These are phyloP conservation scores for Phytophthora sojae DNA, from an alignment of 352 stramenopile species.

Conservation along the genomic window DNA sequence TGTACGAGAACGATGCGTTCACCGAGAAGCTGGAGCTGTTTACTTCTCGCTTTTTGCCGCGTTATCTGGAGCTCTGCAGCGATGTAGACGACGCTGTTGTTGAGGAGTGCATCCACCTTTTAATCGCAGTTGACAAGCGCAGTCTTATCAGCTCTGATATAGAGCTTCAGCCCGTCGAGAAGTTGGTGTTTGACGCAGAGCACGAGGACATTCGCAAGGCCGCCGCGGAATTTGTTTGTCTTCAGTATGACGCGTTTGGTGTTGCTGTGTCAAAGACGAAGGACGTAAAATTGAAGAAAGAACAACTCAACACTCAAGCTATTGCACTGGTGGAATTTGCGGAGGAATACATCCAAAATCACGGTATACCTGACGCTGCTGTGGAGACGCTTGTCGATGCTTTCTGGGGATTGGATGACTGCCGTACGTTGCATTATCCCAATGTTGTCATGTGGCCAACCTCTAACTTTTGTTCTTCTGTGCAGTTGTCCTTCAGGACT, in stretches of 20 bases:
- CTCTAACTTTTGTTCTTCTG: conserved; percentile 13
- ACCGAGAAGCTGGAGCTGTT: conserved; percentile 80
- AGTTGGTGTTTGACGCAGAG: conserved; percentile 80
- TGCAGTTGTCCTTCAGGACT: conserved; percentile 86
- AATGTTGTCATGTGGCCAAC: conserved; percentile 6
- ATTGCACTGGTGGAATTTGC: conserved; percentile 92
- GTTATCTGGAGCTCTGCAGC: conserved; percentile 84
- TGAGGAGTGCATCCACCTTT: conserved; percentile 66
- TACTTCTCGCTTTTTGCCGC: conserved; percentile 77
- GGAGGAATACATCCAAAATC: conserved; percentile 84
- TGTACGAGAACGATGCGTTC: conserved; percentile 86
- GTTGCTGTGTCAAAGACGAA: conserved; percentile 72
- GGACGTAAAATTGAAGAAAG: conserved; percentile 69
- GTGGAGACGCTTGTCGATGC: conserved; percentile 85
- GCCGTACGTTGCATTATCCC: conserved; percentile 57
- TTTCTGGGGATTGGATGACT: conserved; percentile 89
- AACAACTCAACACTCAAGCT: conserved; percentile 87
- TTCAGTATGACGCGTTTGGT: conserved; percentile 91
- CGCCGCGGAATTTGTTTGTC: conserved; percentile 86
- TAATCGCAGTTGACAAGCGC: conserved; percentile 85
- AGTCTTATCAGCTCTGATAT: conserved; percentile 84
- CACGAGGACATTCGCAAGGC: conserved; percentile 80
- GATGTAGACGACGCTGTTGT: conserved; percentile 84
- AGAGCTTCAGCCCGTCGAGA: conserved; percentile 80
- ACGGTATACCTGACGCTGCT: conserved; percentile 59